Percentiles rank a stretch among this genome's conserved stretches.
phyloP scores from a whole-genome alignment of 441 rosid genomes.

The Pelargonium australe region DNA sequence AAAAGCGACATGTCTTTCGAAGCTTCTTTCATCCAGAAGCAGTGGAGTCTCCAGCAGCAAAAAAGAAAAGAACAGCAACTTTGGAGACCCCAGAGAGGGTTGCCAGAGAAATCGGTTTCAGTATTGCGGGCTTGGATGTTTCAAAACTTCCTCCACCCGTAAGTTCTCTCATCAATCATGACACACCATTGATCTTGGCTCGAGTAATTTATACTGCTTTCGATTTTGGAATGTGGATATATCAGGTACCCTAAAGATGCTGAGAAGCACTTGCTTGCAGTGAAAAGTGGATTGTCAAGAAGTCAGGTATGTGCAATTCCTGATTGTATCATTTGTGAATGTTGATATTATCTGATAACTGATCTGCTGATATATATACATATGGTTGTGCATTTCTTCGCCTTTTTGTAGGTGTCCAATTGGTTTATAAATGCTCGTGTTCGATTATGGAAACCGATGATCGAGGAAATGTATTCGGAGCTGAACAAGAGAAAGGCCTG shows the following conservation, averaged over 20 bases:
- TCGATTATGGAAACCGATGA: conserved; percentile 7
- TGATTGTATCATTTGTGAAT: too few species aligned
- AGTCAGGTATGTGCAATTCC: conserved; percentile 54
- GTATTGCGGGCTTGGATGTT: conserved; percentile 93
- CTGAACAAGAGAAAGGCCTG: background rate
- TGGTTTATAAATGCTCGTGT: conserved; percentile 10
- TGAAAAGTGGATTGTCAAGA: conserved; percentile 83
- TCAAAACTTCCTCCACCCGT: conserved; percentile 97
- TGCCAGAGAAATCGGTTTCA: conserved; percentile 79
- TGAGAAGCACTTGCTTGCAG: conserved; percentile 86
- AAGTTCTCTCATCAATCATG: conserved; percentile 17
- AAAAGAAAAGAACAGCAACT: conserved; percentile 63
- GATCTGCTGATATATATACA: background rate
- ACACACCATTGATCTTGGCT: too few species aligned
- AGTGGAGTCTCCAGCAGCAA: conserved; percentile 71
- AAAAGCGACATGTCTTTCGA: conserved; percentile 37
- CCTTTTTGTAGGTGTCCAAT: conserved; percentile 9
- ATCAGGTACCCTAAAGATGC: conserved; percentile 92
- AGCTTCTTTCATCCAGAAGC: conserved; percentile 50
- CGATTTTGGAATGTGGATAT: background rate
- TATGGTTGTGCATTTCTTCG: background rate
- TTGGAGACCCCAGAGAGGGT: conserved; percentile 89
- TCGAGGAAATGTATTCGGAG: conserved; percentile 2
- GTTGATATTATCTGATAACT: too few species aligned
- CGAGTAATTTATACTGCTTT: too few species aligned